Base-by-base conservation (phyloP, 495 filamentous ascomycete genomes). In the Tricharina praecox region DNA sequence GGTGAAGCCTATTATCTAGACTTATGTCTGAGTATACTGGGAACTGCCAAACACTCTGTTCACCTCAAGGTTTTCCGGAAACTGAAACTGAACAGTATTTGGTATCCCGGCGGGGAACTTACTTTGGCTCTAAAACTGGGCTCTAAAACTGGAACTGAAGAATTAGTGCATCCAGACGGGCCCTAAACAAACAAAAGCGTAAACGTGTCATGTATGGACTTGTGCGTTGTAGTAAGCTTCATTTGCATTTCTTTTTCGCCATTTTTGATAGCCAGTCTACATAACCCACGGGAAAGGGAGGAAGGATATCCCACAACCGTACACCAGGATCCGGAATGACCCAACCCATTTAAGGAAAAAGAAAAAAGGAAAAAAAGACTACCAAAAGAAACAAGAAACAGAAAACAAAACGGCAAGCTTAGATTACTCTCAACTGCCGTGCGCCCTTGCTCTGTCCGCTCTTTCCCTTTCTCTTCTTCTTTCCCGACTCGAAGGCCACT, bases 381-480 rank as follows among this genome's bases (percentile, higher is more conserved):
- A n/a, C n/a, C n/a, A n/a, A n/a, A n/a, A 13, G 13, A 32, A 32
- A 32, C 5, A 13, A 32, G 28, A 32, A 32, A 32, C 5, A 32
- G 28, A 32, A 13, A 40, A 40, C 10, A 40, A 40, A 18, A 4
- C 37, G 10, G 13, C 2, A 40, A 18, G 20, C 3, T 26, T 26
- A 43, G 10, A 43, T 23, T 25, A 43, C 23, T 2, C 92, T 72
- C 55, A 99, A 70, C 53, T 82, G 76, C 58, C 80, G 74, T 23
- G 84, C 90, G 62, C 76, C 78, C 65, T 77, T 78, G 69, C 83
- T 90, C 33, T 76, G 62, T 67, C 83, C 86, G 76, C 85, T 88
- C 73, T 88, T 93, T 73, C 88, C 56, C 69, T 82, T 87, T 77
- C 86, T 92, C 73, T 90, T 93, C 78, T 93, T 95, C 57, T 82